Evolutionary conservation across 805 yeast genomes (phyloP).

Genomic region (Saturnispora zaruensis): DNA sequence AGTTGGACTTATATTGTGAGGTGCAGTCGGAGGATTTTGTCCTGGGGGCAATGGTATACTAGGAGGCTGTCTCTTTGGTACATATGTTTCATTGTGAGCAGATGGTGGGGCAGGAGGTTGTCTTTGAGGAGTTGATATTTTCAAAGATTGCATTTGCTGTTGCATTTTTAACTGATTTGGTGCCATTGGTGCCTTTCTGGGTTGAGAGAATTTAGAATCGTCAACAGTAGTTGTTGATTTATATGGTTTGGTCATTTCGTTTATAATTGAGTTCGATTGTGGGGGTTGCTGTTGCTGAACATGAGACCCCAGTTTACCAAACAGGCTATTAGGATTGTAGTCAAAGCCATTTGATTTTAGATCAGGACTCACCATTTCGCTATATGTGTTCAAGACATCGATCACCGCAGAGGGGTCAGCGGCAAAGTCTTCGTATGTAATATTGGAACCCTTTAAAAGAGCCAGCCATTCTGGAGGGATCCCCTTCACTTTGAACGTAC

Average conservation of each 20-base stretch:
- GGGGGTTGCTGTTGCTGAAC: slow-evolving; percentile 14
- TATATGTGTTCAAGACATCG: slow-evolving; percentile 49
- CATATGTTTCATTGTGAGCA: slow-evolving; percentile 12
- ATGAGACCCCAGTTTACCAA: neutral
- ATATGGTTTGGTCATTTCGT: slow-evolving; percentile 29
- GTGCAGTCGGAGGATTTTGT: slow-evolving; percentile 5
- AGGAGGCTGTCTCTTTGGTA: slow-evolving; percentile 37
- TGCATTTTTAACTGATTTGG: slow-evolving; percentile 13
- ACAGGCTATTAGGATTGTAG: slow-evolving; percentile 10
- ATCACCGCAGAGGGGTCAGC: slow-evolving; percentile 58
- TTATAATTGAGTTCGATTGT: slow-evolving; percentile 14
- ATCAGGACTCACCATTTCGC: slow-evolving; percentile 34
- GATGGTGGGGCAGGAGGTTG: slow-evolving; percentile 6
- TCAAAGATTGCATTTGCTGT: slow-evolving; percentile 12
- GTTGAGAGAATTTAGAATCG: slow-evolving; percentile 23
- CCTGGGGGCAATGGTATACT: slow-evolving; percentile 10
- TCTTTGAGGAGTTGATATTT: slow-evolving; percentile 4
- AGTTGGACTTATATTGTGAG: slow-evolving; percentile 3
- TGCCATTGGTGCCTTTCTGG: slow-evolving; percentile 31
- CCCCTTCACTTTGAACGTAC: slow-evolving; percentile 43
- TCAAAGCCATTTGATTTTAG: slow-evolving; percentile 12
- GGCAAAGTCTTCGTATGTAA: slow-evolving; percentile 54
- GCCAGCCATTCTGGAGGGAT: slow-evolving; percentile 51
- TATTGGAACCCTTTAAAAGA: slow-evolving; percentile 47
- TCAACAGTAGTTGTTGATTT: slow-evolving; percentile 18